Conservation (phyloP, 495 filamentous ascomycete species). For the Talaromyces proteolyticus region DNA sequence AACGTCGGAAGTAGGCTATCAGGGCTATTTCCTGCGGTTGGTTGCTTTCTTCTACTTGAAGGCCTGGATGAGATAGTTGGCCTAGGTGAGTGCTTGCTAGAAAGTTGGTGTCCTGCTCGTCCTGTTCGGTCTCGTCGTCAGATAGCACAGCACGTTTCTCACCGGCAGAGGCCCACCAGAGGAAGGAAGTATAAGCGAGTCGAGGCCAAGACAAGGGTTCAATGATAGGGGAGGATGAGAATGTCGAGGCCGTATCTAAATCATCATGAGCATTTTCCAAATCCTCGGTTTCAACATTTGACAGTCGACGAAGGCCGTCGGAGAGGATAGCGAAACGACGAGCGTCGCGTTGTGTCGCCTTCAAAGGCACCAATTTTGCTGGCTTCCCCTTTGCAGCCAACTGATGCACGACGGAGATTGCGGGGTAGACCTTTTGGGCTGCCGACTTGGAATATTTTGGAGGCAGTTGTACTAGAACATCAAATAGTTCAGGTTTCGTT, state of each 20-base stretch:
- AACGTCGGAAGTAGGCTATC: conserved; percentile 86
- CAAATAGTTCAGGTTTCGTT: conserved; percentile 80
- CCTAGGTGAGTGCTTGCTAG: conserved; percentile 28
- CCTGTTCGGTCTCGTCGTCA: conserved; percentile 37
- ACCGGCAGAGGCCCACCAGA: conserved; percentile 98
- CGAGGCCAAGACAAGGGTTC: conserved; percentile 86
- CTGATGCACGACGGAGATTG: conserved; percentile 38
- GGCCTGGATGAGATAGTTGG: conserved; percentile 40
- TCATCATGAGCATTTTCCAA: conserved; percentile 20
- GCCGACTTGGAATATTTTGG: conserved; percentile 53
- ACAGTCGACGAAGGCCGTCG: conserved; percentile 54
- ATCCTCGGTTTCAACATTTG: conserved; percentile 18
- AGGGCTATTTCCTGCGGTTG: conserved; percentile 62
- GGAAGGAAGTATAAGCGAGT: conserved; percentile 84
- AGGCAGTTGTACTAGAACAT: conserved; percentile 78
- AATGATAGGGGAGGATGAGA: conserved; percentile 47
- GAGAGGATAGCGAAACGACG: conserved; percentile 71
- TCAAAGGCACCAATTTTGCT: conserved; percentile 40
- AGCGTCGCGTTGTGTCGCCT: conserved; percentile 86
- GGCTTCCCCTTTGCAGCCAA: conserved; percentile 18
- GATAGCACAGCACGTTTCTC: conserved; percentile 59
- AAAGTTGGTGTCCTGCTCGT: conserved; percentile 36
- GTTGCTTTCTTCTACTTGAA: conserved; percentile 28
- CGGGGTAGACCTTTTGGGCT: conserved; percentile 62
- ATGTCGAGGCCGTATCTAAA: conserved; percentile 39